A percentile compares a stretch with the other conserved stretches of the same genome.
phyloP scores from a whole-genome alignment of 495 filamentous ascomycete species.

The Penicillium herquei region DNA sequence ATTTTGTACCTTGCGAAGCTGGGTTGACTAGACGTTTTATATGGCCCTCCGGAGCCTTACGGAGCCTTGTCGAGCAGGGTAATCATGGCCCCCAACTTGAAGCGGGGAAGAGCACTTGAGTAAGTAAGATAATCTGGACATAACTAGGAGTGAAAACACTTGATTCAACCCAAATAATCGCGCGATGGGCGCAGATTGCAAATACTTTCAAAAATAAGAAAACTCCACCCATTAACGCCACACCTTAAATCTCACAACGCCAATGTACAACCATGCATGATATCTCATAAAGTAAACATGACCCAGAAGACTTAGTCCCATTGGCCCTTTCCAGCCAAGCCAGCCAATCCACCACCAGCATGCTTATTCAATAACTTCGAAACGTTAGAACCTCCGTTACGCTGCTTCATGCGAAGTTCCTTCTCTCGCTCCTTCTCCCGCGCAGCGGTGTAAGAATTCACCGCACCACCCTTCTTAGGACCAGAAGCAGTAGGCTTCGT shows the following conservation, averaged over 20 bases:
- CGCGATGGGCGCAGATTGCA: too few relatives aligned
- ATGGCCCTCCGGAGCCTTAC: too few relatives aligned
- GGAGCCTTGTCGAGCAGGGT: too few relatives aligned
- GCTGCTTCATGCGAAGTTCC: slow-evolving; percentile 48
- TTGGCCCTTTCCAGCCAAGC: slow-evolving; percentile 32
- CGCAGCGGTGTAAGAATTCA: slow-evolving; percentile 81
- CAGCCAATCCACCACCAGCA: slow-evolving; percentile 31
- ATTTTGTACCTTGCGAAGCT: too few relatives aligned
- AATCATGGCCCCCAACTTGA: too few relatives aligned
- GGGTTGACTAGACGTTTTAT: too few relatives aligned
- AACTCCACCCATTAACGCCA: too few relatives aligned
- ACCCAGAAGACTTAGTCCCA: slow-evolving; percentile 33
- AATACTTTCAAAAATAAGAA: too few relatives aligned
- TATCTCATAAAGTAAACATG: neutral
- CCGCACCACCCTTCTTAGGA: slow-evolving; percentile 66
- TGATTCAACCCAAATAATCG: too few relatives aligned
- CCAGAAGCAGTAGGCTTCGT: slow-evolving; percentile 47
- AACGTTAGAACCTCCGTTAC: slow-evolving; percentile 36
- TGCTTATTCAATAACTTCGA: slow-evolving; percentile 39
- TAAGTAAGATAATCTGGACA: too few relatives aligned
- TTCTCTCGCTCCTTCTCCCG: slow-evolving; percentile 68
- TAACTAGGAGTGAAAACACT: too few relatives aligned
- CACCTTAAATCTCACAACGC: neutral
- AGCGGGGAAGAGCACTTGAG: too few relatives aligned
- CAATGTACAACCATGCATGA: neutral